Conservation (phyloP, 202 grass and related monocot genomes). For the Cymbopogon flexuosus region DNA sequence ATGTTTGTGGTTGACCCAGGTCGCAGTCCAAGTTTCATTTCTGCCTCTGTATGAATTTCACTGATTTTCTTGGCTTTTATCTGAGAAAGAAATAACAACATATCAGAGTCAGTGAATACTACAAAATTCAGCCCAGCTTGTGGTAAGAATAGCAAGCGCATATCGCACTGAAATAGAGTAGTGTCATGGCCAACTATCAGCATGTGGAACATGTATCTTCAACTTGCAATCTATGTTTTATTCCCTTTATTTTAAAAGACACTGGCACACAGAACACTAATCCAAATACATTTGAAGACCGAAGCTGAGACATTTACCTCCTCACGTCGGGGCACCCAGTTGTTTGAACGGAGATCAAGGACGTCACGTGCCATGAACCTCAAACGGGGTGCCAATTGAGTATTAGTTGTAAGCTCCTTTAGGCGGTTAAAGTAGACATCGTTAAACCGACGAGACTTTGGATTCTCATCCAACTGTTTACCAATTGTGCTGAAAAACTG, state of each 20-base stretch:
- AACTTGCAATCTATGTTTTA: neutral
- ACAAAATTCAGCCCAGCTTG: neutral
- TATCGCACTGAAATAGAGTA: neutral
- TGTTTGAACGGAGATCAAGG: slow-evolving; percentile 65
- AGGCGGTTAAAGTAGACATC: slow-evolving; percentile 67
- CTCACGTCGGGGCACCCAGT: slow-evolving; percentile 77
- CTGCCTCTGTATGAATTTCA: slow-evolving; percentile 80
- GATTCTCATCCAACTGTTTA: slow-evolving; percentile 67
- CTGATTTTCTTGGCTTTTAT: slow-evolving; percentile 75
- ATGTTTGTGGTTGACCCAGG: slow-evolving; percentile 54
- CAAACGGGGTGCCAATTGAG: slow-evolving; percentile 50
- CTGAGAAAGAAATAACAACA: slow-evolving; percentile 38
- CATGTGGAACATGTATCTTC: neutral
- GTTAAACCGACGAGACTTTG: slow-evolving; percentile 50
- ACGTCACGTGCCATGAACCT: slow-evolving; percentile 65
- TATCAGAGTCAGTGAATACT: neutral
- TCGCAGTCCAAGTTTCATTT: slow-evolving; percentile 75
- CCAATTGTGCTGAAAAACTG: slow-evolving; percentile 78
- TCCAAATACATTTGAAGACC: neutral
- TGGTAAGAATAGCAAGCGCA: neutral
- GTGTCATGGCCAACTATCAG: neutral
- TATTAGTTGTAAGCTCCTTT: slow-evolving; percentile 57
- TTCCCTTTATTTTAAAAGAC: neutral
- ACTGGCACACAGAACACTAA: neutral
- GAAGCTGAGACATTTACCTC: slow-evolving; percentile 45